phyloP scores from a whole-genome alignment of 1,139 yeast genomes.

The Nakaseomyces bracarensis region DNA sequence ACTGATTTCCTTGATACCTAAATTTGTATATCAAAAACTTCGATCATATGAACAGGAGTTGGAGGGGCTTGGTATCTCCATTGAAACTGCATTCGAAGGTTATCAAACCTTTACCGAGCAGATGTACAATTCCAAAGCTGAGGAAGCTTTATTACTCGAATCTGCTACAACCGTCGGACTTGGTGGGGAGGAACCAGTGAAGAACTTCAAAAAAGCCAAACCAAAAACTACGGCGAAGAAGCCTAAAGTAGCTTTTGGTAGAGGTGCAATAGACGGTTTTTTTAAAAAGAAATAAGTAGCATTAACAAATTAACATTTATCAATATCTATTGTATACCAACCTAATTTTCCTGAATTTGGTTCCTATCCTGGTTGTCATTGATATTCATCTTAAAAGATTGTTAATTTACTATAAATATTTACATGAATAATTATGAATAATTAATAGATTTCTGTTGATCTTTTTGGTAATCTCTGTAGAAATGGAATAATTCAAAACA shows the following conservation, averaged over 20 bases:
- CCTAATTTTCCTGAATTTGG: no score
- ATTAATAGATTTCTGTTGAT: background rate
- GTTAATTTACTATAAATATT: background rate
- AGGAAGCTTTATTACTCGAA: conserved; percentile 21
- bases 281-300: conserved; percentile 35
- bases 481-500: conserved; percentile 66
- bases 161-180: conserved; percentile 26
- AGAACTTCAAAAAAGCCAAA: conserved; percentile 14
- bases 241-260: conserved; percentile 46
- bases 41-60: conserved; percentile 7
- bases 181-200: conserved; percentile 9
- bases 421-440: background rate
- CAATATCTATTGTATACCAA: no score
- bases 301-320: no score
- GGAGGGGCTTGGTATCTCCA: conserved; percentile 5
- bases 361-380: no score
- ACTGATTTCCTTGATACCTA: conserved; percentile 27
- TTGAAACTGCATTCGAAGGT: conserved; percentile 13
- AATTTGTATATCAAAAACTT: conserved; percentile 17
- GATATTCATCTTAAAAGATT: background rate
- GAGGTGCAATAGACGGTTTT: conserved; percentile 58
- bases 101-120: conserved; percentile 13
- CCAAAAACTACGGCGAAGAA: conserved; percentile 19
- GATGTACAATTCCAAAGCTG: conserved; percentile 12
- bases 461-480: conserved; percentile 19